Conservation (phyloP, 306 rosid species). For the Prunus armeniaca region DNA sequence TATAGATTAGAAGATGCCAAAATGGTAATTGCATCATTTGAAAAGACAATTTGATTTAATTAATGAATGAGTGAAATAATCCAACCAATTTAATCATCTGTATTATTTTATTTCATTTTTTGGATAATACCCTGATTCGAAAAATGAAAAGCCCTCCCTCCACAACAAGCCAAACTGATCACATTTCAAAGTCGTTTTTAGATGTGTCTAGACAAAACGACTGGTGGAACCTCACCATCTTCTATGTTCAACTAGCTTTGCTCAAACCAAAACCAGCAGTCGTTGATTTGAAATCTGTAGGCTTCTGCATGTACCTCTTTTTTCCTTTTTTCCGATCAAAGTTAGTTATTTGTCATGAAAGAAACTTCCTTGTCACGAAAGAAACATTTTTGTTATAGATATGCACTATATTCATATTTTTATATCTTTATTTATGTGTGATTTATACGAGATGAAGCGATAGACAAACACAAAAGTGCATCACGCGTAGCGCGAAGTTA, state of each 20-base stretch:
- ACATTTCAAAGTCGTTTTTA: neutral
- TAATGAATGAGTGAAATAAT: neutral
- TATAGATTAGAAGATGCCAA: neutral
- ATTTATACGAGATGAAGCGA: neutral
- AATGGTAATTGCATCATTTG: neutral
- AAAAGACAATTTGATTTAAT: neutral
- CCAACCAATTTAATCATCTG: neutral
- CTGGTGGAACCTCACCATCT: too few relatives aligned
- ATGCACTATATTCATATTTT: too few relatives aligned
- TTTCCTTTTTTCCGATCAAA: neutral
- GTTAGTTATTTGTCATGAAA: neutral
- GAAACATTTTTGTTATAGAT: too few relatives aligned
- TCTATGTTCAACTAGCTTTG: neutral
- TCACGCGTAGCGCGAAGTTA: too few relatives aligned
- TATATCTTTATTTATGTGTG: too few relatives aligned
- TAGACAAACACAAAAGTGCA: too few relatives aligned
- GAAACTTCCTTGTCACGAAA: too few relatives aligned
- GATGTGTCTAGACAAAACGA: too few relatives aligned
- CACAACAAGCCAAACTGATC: neutral
- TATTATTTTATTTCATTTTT: neutral
- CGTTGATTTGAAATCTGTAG: neutral
- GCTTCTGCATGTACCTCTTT: neutral
- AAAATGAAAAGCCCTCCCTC: neutral
- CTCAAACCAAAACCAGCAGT: neutral
- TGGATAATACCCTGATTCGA: neutral